Evolutionary conservation across 2,329 filamentous ascomycete species (phyloP).

Genomic region (Plenodomus lindquistii): DNA sequence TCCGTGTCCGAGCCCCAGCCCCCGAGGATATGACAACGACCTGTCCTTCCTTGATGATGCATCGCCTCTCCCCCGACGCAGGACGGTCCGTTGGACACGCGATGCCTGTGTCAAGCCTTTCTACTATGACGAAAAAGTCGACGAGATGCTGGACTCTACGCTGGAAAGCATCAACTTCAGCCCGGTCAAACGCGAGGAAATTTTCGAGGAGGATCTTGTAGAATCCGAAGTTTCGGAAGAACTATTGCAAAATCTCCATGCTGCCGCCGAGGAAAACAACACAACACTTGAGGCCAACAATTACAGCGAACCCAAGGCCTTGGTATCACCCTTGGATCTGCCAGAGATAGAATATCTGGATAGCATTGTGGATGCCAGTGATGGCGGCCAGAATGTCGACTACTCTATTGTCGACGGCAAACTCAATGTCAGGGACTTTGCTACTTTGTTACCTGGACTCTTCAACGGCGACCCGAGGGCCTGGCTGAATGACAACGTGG

Average conservation of each 20-base stretch:
- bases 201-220: slow-evolving; percentile 14
- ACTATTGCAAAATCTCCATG: slow-evolving; percentile 22
- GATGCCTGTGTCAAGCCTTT: slow-evolving; percentile 17
- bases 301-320: slow-evolving; percentile 16
- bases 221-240: slow-evolving; percentile 24
- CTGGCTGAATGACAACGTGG: slow-evolving; percentile 79
- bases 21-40: slow-evolving; percentile 20
- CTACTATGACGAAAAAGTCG: slow-evolving; percentile 23
- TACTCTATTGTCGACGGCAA: slow-evolving; percentile 31
- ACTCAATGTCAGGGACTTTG: slow-evolving; percentile 63
- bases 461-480: slow-evolving; percentile 50
- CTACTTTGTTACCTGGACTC: slow-evolving; percentile 53
- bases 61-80: slow-evolving; percentile 5
- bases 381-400: slow-evolving; percentile 17
- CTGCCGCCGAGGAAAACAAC: slow-evolving; percentile 17
- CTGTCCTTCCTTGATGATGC: slow-evolving; percentile 21
- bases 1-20: background rate
- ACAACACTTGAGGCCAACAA: slow-evolving; percentile 12
- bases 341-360: slow-evolving; percentile 20
- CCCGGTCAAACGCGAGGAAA: slow-evolving; percentile 7
- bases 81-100: slow-evolving; percentile 16
- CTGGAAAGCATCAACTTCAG: slow-evolving; percentile 21
- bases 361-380: slow-evolving; percentile 12
- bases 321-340: slow-evolving; percentile 21
- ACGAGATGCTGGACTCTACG: slow-evolving; percentile 28